Base-by-base conservation (phyloP, 371 early-diverging fungal genomes). In the Zychaea mexicana region DNA sequence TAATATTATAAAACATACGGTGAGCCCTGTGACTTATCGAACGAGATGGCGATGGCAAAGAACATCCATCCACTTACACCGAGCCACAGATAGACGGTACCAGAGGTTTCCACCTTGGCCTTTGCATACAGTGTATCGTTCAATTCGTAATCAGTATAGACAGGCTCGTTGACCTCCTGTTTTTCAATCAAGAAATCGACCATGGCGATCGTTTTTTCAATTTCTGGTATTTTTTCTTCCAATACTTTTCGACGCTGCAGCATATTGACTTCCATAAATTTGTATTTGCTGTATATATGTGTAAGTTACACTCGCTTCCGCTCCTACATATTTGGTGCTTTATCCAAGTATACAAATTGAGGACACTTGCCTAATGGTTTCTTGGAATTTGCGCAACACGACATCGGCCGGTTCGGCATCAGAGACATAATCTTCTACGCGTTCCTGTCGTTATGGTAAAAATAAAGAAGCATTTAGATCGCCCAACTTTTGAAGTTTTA, bases 201-300 rank as follows among this genome's bases (percentile, higher is more conserved):
- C 85, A 92, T 90, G 39, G 89, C 90, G 61, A 96, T 80, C 0
- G 96, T 94, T 81, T 95, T 96, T 78, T 91, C 88, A 67, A 98
- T 94, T 73, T 98, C 97, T n/a, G 97, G 98, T 24, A 97, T 90
- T 84, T 97, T 98, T 52, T 87, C 82, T 66, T 95, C 93, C 24
- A 98, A 83, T 36, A 88, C 85, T 56, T 85, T 82, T 70, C 92
- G 89, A 66, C 94, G 91, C 66, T 92, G 92, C 30, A 92, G 73
- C 72, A 92, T 84, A 69, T 92, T 94, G 69, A 84, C 76, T 76
- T 98, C 97, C 98, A 98, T 98, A 76, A 93, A 96, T 74, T 91
- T 91, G 87, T 97, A 98, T 75, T 98, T 98, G 62, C 98, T 97
- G 68, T 13, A 28, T 21, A 28, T 49, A 49, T 30, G 15, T 36